Evolutionary conservation across 108 stramenopile species (phyloP).

Genomic region (Discostella stelligeroides): DNA sequence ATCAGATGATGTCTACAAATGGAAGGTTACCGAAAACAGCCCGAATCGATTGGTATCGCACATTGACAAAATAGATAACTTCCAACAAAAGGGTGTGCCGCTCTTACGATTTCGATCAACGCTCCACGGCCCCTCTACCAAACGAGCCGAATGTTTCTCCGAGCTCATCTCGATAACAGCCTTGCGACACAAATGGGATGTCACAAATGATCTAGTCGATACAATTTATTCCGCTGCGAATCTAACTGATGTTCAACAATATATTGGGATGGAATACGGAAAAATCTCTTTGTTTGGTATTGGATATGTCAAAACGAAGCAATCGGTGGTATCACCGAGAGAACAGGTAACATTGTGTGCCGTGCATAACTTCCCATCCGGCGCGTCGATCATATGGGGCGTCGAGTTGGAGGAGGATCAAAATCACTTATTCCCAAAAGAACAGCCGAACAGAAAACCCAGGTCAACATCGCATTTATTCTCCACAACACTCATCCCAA

Average conservation of each 20-base stretch:
- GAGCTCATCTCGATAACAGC: constrained; percentile 28
- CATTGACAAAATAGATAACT: constrained; percentile 53
- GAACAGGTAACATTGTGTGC: constrained; percentile 58
- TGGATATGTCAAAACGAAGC: constrained; percentile 52
- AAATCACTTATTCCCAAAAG: constrained; percentile 45
- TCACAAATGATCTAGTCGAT: constrained; percentile 36
- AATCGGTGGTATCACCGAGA: constrained; percentile 46
- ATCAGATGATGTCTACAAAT: constrained; percentile 34
- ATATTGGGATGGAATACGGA: constrained; percentile 26
- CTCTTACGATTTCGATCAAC: constrained; percentile 43
- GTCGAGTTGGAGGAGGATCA: constrained; percentile 47
- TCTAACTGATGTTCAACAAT: constrained; percentile 27
- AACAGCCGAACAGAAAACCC: constrained; percentile 26
- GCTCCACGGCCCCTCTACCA: constrained; percentile 36
- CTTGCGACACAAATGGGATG: constrained; percentile 46
- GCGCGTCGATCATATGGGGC: constrained; percentile 50
- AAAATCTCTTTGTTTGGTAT: constrained; percentile 39
- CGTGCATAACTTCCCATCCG: constrained; percentile 41
- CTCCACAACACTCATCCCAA: constrained; percentile 47
- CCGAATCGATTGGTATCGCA: constrained; percentile 32
- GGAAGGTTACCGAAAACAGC: constrained; percentile 43
- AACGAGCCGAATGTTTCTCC: constrained; percentile 33
- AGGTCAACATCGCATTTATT: constrained; percentile 47
- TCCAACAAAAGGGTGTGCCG: constrained; percentile 36
- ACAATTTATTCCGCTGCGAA: constrained; percentile 37